Conservation (phyloP, 805 yeast species). For the Candida broadrunensis region DNA sequence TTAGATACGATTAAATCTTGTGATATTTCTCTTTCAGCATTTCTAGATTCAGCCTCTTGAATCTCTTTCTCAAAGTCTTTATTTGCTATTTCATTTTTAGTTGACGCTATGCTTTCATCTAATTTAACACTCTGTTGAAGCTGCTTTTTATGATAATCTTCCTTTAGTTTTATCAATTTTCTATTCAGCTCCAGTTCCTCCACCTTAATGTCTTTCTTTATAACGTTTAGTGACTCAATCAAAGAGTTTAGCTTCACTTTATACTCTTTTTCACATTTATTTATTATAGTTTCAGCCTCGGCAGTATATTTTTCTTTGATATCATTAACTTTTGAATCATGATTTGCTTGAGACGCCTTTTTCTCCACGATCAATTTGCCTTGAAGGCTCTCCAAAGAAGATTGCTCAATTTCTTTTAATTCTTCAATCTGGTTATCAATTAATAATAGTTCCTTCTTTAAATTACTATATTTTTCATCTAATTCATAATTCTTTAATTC, state of each 20-base stretch:
- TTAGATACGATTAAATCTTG: background rate
- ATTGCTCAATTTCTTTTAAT: constrained; percentile 19
- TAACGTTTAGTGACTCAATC: constrained; percentile 9
- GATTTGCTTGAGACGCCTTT: constrained; percentile 17
- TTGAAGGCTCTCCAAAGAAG: constrained; percentile 18
- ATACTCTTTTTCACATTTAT: constrained; percentile 26
- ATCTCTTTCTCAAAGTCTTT: constrained; percentile 1
- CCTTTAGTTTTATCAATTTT: constrained; percentile 21
- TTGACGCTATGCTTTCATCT: constrained; percentile 12
- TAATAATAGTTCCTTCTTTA: constrained; percentile 34
- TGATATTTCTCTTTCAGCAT: constrained; percentile 3
- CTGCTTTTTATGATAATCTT: constrained; percentile 18
- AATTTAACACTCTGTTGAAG: constrained; percentile 4
- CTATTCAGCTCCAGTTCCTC: constrained; percentile 16
- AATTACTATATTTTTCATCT: constrained; percentile 31
- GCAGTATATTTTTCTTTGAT: constrained; percentile 24
- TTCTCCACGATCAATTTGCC: constrained; percentile 20
- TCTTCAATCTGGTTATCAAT: constrained; percentile 31
- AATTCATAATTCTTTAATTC: constrained; percentile 34
- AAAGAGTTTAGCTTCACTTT: constrained; percentile 23
- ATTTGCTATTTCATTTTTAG: constrained; percentile 9
- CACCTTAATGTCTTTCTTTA: constrained; percentile 10
- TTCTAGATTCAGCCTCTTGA: background rate
- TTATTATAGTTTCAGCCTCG: constrained; percentile 38
- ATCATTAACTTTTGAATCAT: constrained; percentile 16